phyloP scores from a whole-genome alignment of 805 yeast species.

The Ogataea siamensis region DNA sequence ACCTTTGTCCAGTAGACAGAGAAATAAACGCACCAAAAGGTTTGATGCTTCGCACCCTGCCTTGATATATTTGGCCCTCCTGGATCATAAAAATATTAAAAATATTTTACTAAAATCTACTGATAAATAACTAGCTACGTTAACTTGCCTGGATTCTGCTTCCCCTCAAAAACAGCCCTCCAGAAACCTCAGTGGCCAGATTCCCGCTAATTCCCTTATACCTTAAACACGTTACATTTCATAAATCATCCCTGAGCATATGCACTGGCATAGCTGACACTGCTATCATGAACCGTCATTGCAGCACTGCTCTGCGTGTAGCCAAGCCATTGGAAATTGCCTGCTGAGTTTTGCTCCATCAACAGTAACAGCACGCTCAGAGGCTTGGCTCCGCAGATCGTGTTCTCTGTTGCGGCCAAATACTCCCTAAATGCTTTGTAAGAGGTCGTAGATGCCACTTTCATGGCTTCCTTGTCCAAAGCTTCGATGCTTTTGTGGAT shows the following conservation, averaged over 20 bases:
- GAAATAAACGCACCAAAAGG: constrained; percentile 78
- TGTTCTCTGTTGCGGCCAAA: constrained; percentile 70
- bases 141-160: too few relatives aligned
- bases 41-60: constrained; percentile 57
- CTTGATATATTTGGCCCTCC: constrained; percentile 52
- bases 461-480: constrained; percentile 72
- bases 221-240: background rate
- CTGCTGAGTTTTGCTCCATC: constrained; percentile 40
- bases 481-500: constrained; percentile 72
- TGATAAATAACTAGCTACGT: too few relatives aligned
- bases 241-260: constrained; percentile 37
- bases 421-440: constrained; percentile 64
- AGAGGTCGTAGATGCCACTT: constrained; percentile 52
- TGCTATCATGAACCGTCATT: constrained; percentile 50
- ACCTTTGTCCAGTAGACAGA: constrained; percentile 36
- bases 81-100: constrained; percentile 2
- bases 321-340: constrained; percentile 64
- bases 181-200: too few relatives aligned
- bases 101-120: too few relatives aligned
- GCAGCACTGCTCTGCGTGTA: constrained; percentile 75
- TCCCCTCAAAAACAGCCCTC: too few relatives aligned
- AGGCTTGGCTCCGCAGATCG: constrained; percentile 92
- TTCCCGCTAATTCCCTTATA: too few relatives aligned
- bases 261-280: constrained; percentile 92
- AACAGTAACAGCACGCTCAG: constrained; percentile 59